Base-by-base conservation (phyloP, 1,284 basidiomycete species). In the Clitocybe nebularis region DNA sequence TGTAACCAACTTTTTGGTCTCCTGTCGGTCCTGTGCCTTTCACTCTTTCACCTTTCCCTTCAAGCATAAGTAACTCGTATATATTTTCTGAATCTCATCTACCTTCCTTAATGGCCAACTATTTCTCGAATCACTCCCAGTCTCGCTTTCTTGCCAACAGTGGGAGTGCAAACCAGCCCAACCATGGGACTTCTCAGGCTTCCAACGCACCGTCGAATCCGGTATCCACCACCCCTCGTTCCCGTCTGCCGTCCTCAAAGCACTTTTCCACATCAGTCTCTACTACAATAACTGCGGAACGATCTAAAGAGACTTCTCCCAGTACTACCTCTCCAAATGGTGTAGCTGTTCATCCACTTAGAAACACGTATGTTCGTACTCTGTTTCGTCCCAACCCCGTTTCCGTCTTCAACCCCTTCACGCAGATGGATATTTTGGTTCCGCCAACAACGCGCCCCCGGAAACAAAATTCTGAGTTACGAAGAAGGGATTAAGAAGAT, bases 401-500 rank as follows among this genome's bases (percentile, higher is more conserved):
- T 48, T 52, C 50, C 43, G 47, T 53, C 51, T 55, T 59, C 35
- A 57, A 26, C 29, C 39, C n/a, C n/a, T 48, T 45, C 52, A 43
- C 49, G 24, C 56, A 89, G 87, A 48, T 90, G 88, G 88, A 75
- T 88, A 4, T 88, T 89, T 58, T 90, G 84, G 83, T 90, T 89
- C 67, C 78, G 87, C 47, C 86, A 89, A 60, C 87, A 89, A 58
- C 83, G 84, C 45, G 67, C 83, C 2, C 85, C 88, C 17, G 85
- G 85, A 10, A 86, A 83, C 55, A 90, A 89, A 65, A 80, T 85
- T 49, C 74, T 77, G 9, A 88, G 76, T 58, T 90, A 90, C 54
- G 88, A 90, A 55, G 86, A 89, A 56, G 87, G 87, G n/a, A 89
- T 90, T 55, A 89, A 89, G 67, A 85, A 82, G 61, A 79, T 90